Conservation (phyloP, 495 filamentous ascomycete species). For the Polyplosphaeria fusca region DNA sequence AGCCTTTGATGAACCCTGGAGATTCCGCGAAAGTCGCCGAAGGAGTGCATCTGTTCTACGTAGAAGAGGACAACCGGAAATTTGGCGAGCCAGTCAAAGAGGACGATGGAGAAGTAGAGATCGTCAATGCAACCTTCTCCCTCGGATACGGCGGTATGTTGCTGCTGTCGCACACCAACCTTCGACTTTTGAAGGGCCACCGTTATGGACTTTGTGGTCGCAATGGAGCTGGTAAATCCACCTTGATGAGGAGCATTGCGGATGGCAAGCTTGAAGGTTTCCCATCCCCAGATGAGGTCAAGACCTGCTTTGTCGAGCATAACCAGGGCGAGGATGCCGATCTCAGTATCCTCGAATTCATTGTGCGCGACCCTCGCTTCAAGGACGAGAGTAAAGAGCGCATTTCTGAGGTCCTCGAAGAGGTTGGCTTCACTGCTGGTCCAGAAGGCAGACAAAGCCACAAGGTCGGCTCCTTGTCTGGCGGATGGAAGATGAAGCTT, state of each 20-base stretch:
- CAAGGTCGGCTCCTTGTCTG: slow-evolving; percentile 90
- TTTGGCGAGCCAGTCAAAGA: slow-evolving; percentile 80
- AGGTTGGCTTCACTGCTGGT: slow-evolving; percentile 90
- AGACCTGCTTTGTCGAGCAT: slow-evolving; percentile 98
- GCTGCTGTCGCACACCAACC: slow-evolving; percentile 91
- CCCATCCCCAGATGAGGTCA: slow-evolving; percentile 81
- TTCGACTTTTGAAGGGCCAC: slow-evolving; percentile 90
- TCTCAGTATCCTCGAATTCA: slow-evolving; percentile 89
- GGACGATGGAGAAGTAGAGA: slow-evolving; percentile 83
- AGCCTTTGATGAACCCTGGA: slow-evolving; percentile 58
- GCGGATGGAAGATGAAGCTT: slow-evolving; percentile 99
- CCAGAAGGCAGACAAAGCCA: slow-evolving; percentile 83
- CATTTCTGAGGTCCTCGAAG: slow-evolving; percentile 76
- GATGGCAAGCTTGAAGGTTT: slow-evolving; percentile 96
- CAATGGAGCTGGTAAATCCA: slow-evolving; percentile 97
- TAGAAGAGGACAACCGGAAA: slow-evolving; percentile 80
- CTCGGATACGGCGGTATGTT: slow-evolving; percentile 98
- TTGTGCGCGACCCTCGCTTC: slow-evolving; percentile 77
- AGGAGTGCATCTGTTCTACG: slow-evolving; percentile 65
- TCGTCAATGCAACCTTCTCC: slow-evolving; percentile 97
- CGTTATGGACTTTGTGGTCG: slow-evolving; percentile 94
- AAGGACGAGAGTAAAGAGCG: slow-evolving; percentile 69
- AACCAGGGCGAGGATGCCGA: slow-evolving; percentile 97
- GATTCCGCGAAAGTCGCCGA: slow-evolving; percentile 59
- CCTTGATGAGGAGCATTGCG: slow-evolving; percentile 94